These are phyloP conservation scores for Pseudogymnoascus sp. DNA, from an alignment of 2,329 filamentous ascomycete genomes.

Conservation along the genomic window DNA sequence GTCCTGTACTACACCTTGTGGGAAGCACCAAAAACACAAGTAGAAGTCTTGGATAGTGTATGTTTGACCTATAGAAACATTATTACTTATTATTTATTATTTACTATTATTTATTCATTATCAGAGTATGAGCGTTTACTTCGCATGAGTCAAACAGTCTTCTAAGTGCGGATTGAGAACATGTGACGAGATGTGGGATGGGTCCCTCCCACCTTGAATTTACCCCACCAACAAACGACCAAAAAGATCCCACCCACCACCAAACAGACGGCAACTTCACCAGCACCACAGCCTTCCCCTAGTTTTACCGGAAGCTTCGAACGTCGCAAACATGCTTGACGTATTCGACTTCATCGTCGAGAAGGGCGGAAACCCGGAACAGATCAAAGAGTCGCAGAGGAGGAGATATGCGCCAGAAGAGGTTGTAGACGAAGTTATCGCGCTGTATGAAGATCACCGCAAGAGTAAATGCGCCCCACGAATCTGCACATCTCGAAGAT, in stretches of 20 bases:
- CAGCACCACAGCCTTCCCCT: not conserved
- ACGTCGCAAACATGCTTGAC: constrained; percentile 54
- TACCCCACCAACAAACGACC: constrained; percentile 8
- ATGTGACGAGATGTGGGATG: not conserved
- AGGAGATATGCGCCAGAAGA: constrained; percentile 72
- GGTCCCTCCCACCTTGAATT: constrained; percentile 9
- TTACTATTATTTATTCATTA: not conserved
- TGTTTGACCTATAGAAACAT: not conserved
- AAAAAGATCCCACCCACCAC: constrained; percentile 2
- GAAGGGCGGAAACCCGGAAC: constrained; percentile 83
- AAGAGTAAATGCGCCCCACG: constrained; percentile 45
- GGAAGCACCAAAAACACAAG: not conserved
- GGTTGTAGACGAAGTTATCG: constrained; percentile 83
- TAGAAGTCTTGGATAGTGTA: not conserved
- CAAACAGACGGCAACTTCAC: not conserved
- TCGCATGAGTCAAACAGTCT: not conserved
- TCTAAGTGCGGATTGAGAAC: not conserved
- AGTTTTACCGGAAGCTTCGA: not conserved
- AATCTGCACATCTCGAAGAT: not conserved
- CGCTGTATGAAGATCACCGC: constrained; percentile 76
- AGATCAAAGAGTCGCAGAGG: constrained; percentile 85
- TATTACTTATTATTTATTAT: not conserved
- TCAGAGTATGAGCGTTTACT: not conserved
- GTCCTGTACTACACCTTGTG: too few species aligned
- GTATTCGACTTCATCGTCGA: constrained; percentile 73